Percentiles rank a stretch among this genome's conserved stretches.
Evolutionary conservation across 768 basidiomycete species (phyloP).

Genomic region (Collybia sordida): DNA sequence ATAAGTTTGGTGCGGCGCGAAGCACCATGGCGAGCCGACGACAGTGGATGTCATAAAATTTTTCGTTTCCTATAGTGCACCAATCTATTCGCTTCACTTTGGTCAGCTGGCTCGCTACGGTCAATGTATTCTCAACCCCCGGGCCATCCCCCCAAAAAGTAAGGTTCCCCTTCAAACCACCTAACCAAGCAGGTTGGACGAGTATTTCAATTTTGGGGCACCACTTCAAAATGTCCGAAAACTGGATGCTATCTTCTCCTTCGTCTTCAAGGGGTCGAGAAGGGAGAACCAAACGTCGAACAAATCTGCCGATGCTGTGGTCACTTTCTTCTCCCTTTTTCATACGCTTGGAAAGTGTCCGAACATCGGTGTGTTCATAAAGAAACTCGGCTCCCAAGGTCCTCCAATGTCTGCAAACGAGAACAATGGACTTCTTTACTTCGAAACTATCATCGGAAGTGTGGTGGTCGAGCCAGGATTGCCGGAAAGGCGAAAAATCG

Average conservation of each 20-base stretch:
- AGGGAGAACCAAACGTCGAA: not conserved
- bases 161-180: not conserved
- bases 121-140: too few species aligned
- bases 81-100: constrained; percentile 1
- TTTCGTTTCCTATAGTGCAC: constrained; percentile 2
- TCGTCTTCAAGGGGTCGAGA: not conserved
- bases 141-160: not conserved
- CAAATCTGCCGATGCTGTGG: not conserved
- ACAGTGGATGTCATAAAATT: not conserved
- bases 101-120: not conserved
- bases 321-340: not conserved
- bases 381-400: not conserved
- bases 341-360: not conserved
- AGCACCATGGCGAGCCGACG: not conserved
- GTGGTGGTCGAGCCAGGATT: constrained; percentile 2
- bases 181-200: not conserved
- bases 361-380: not conserved
- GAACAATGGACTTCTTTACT: not conserved
- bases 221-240: not conserved
- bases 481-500: not conserved
- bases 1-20: not conserved
- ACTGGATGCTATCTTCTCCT: not conserved
- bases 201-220: constrained; percentile 1
- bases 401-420: constrained; percentile 1
- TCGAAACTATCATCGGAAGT: not conserved